Conservation (phyloP, 345 rosid species). For the Camelina hispida region DNA sequence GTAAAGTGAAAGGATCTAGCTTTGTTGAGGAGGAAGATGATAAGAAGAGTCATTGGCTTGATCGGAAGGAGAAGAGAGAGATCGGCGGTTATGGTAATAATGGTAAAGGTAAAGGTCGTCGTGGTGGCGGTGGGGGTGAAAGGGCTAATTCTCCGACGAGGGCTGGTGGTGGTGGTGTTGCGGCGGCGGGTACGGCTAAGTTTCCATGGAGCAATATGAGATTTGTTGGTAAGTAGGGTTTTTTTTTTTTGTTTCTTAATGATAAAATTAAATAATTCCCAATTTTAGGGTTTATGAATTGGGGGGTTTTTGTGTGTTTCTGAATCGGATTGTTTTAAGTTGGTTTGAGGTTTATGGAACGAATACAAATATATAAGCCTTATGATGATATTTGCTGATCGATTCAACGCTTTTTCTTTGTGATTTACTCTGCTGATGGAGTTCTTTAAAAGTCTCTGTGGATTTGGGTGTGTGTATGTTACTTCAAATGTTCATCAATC, state of each 20-base stretch:
- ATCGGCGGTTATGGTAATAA: constrained; percentile 34
- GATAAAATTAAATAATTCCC: neutral
- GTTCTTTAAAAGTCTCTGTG: no score
- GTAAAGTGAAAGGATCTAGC: constrained; percentile 62
- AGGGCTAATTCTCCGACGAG: constrained; percentile 32
- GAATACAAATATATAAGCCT: neutral
- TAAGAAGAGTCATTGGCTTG: constrained; percentile 84
- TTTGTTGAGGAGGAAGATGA: constrained; percentile 71
- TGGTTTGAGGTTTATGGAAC: no score
- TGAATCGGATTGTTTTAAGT: constrained; percentile 6
- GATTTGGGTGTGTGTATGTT: no score
- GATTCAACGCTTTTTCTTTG: no score
- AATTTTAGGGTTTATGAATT: constrained; percentile 32
- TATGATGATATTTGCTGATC: no score
- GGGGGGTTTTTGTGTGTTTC: constrained; percentile 29
- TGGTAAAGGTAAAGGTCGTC: constrained; percentile 30
- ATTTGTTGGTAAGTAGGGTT: constrained; percentile 48
- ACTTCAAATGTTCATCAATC: no score
- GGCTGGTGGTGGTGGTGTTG: constrained; percentile 11
- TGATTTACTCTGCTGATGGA: no score
- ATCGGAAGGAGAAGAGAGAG: constrained; percentile 52
- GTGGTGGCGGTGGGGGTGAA: constrained; percentile 40
- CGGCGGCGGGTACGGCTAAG: constrained; percentile 46
- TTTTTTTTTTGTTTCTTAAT: neutral
- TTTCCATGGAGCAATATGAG: constrained; percentile 88